phyloP scores from a whole-genome alignment of 1,139 yeast genomes.

The Sugiyamaella paludigena region DNA sequence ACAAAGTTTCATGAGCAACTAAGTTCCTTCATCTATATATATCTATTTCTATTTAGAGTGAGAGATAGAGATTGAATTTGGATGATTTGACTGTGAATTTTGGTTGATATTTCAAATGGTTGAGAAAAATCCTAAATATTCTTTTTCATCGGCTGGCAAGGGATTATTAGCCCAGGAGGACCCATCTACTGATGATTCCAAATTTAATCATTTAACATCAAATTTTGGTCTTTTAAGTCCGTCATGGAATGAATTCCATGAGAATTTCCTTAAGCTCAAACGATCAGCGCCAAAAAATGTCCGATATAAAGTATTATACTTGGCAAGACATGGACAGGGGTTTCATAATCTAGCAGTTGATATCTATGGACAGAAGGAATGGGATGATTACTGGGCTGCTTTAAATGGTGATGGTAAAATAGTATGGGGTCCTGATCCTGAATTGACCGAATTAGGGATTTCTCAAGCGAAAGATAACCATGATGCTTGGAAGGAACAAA shows the following conservation, averaged over 20 bases:
- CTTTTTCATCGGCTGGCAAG: slow-evolving; percentile 17
- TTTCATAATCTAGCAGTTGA: slow-evolving; percentile 62
- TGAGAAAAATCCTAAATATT: slow-evolving; percentile 1
- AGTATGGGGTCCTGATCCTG: slow-evolving; percentile 69
- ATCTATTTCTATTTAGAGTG: too few species aligned
- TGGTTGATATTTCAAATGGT: not conserved
- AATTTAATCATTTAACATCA: slow-evolving; percentile 46
- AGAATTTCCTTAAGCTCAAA: slow-evolving; percentile 43
- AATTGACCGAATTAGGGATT: slow-evolving; percentile 57
- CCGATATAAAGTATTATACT: slow-evolving; percentile 53
- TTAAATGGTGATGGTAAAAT: slow-evolving; percentile 55
- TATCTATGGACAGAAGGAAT: slow-evolving; percentile 54
- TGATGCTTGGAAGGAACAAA: slow-evolving; percentile 46
- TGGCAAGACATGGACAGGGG: slow-evolving; percentile 81
- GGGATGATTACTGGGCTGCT: slow-evolving; percentile 61
- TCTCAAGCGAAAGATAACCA: slow-evolving; percentile 50
- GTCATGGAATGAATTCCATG: slow-evolving; percentile 48
- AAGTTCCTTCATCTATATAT: too few species aligned
- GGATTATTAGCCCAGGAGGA: slow-evolving; percentile 57
- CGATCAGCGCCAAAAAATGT: slow-evolving; percentile 37
- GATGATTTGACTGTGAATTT: not conserved
- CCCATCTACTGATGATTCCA: slow-evolving; percentile 45
- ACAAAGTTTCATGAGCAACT: too few species aligned
- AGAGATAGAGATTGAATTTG: too few species aligned
- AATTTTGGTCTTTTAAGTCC: slow-evolving; percentile 48